Percentiles rank a stretch among this genome's conserved stretches.
Conservation (phyloP, 176 grass and related monocot species). For the Carex littledalei region DNA sequence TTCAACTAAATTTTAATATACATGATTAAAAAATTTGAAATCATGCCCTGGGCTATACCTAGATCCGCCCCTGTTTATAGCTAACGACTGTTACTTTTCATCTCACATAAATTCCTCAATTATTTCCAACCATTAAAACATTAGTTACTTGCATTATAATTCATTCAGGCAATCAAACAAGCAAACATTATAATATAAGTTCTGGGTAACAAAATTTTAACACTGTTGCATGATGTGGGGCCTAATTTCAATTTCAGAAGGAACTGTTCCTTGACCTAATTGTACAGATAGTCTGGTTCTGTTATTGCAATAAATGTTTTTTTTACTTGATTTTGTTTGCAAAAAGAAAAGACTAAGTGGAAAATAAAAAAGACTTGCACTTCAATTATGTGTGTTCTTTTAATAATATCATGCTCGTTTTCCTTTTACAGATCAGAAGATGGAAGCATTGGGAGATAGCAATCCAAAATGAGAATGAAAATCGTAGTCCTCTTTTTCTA, state of each 20-base stretch:
- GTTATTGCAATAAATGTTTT: neutral
- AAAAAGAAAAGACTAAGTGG: neutral
- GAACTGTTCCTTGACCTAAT: neutral
- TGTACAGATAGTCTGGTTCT: neutral
- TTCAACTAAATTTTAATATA: no score
- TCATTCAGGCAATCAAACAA: neutral
- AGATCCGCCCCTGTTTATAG: no score
- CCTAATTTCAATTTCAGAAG: neutral
- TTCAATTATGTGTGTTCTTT: neutral
- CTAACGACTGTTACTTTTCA: neutral
- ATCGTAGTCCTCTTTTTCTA: slow-evolving; percentile 13
- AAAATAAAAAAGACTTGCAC: neutral
- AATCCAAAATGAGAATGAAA: slow-evolving; percentile 32
- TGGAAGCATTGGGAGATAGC: slow-evolving; percentile 64
- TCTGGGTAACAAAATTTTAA: neutral
- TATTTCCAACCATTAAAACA: neutral
- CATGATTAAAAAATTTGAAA: no score
- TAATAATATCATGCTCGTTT: neutral
- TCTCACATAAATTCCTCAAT: neutral
- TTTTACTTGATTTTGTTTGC: neutral
- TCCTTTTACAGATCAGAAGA: slow-evolving; percentile 47
- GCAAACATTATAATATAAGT: neutral
- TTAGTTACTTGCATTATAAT: neutral
- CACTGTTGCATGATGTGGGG: neutral
- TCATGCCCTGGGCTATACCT: no score